phyloP scores from a whole-genome alignment of 1,139 yeast genomes.

The Wickerhamomyces sp. region DNA sequence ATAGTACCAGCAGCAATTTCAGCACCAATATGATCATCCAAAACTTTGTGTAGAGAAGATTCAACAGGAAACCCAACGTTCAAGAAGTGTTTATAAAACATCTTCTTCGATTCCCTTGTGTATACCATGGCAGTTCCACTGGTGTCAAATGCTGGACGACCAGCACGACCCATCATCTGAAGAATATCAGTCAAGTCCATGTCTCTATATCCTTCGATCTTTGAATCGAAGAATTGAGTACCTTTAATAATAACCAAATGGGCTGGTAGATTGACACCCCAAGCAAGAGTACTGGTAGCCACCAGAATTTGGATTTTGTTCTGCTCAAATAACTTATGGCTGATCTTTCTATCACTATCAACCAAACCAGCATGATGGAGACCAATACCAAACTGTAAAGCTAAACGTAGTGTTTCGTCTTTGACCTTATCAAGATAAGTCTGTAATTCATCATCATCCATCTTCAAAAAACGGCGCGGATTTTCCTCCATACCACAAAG shows the following conservation, averaged over 20 bases:
- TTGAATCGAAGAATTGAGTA: conserved; percentile 51
- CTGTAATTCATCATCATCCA: conserved; percentile 72
- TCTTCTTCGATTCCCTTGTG: conserved; percentile 87
- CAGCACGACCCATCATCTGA: conserved; percentile 74
- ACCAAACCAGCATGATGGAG: conserved; percentile 97
- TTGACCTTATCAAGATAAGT: conserved; percentile 61
- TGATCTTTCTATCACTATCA: conserved; percentile 80
- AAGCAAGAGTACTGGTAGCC: conserved; percentile 94
- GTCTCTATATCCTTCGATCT: conserved; percentile 49
- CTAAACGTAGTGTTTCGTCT: conserved; percentile 80
- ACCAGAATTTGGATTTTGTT: conserved; percentile 85
- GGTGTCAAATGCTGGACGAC: conserved; percentile 95
- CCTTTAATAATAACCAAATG: conserved; percentile 92
- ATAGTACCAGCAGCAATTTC: conserved; percentile 91
- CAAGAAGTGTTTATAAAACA: conserved; percentile 88
- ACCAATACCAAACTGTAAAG: conserved; percentile 94
- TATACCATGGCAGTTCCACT: conserved; percentile 93
- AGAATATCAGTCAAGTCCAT: conserved; percentile 73
- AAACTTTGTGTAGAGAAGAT: conserved; percentile 84
- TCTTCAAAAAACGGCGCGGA: conserved; percentile 79
- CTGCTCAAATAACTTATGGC: conserved; percentile 79
- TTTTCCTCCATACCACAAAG: conserved; percentile 92
- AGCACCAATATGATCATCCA: conserved; percentile 95
- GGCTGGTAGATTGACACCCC: conserved; percentile 97
- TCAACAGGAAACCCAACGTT: conserved; percentile 98